Conservation (phyloP, 441 rosid genomes). For the Erodium texanum region DNA sequence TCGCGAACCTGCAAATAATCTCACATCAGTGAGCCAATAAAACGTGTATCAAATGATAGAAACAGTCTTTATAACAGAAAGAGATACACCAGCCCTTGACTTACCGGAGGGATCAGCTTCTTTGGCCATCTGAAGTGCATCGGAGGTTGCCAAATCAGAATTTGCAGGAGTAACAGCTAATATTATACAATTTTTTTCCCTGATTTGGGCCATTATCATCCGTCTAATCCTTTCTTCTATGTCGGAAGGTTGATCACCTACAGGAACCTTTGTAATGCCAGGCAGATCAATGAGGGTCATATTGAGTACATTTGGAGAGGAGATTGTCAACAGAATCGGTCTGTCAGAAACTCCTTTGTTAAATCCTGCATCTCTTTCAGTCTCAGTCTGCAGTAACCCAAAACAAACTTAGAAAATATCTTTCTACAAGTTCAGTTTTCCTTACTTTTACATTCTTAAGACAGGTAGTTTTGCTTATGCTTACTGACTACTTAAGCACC, state of each 20-base stretch:
- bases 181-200: conserved; percentile 45
- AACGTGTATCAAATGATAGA: neutral
- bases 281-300: conserved; percentile 72
- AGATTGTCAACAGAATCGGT: conserved; percentile 50
- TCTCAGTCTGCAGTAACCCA: conserved; percentile 42
- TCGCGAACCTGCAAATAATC: conserved; percentile 1
- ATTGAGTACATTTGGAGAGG: conserved; percentile 54
- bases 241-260: conserved; percentile 66
- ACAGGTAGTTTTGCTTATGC: neutral
- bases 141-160: conserved; percentile 77
- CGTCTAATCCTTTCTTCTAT: conserved; percentile 49
- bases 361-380: conserved; percentile 51
- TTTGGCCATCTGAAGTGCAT: conserved; percentile 65
- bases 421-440: neutral
- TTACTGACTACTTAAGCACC: neutral
- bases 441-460: neutral
- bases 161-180: conserved; percentile 72
- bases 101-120: conserved; percentile 59
- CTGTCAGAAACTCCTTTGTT: conserved; percentile 62
- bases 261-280: conserved; percentile 71
- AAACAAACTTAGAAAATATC: conserved; percentile 11
- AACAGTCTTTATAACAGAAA: neutral
- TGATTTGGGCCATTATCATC: conserved; percentile 49
- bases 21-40: neutral
- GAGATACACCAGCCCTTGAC: neutral